Base-by-base conservation (phyloP, 192 early-diverging fungal species). In the Radiomyces spectabilis region DNA sequence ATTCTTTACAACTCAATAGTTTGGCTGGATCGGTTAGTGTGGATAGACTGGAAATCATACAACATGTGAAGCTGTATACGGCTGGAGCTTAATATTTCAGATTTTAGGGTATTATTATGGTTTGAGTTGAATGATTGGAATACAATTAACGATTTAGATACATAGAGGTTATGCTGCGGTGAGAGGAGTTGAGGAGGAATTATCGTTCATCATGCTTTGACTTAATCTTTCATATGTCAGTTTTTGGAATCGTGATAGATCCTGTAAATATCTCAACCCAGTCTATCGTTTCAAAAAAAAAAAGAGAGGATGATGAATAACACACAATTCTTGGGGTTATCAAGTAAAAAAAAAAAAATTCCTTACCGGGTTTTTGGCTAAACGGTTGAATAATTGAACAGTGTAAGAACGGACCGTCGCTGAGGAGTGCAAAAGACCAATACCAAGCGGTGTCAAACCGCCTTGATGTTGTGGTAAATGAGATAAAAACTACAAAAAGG, bases 391-490 rank as follows among this genome's bases (percentile, higher is more conserved):
- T n/a, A 95, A 66, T 27, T 83, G 67, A 16, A 88, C 78, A 1
- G 86, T 82, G 37, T 86, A 79, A 18, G 72, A 50, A 27, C 88
- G 67, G 10, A 92, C 85, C 18, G 69, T 76, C 13, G 74, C 68
- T 18, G 84, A 71, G 5, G 84, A 83, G 55, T 89, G 85, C 64
- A 88, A 92, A 41, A 93, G 73, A 5, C 93, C 93, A 30, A 78
- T 71, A 15, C 85, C 86, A n/a, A 95, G 57, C 33, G 86, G 87
- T 48, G 83, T 77, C 43, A 92, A 61, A 10, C 91, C 89, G 12
- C 91, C 93, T 59, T 88, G 80, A 46, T 81, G 80, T 42, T 88
- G 81, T 24, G 91, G 89, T 24, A 91, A 57, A 53, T 76, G 70
- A 0, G 86, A 79, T 45, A 95, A 48, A 57, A 88, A 76, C 81